These are phyloP conservation scores for Coemansia guatemalensis DNA, from an alignment of 192 early-diverging fungal genomes.

Conservation along the genomic window DNA sequence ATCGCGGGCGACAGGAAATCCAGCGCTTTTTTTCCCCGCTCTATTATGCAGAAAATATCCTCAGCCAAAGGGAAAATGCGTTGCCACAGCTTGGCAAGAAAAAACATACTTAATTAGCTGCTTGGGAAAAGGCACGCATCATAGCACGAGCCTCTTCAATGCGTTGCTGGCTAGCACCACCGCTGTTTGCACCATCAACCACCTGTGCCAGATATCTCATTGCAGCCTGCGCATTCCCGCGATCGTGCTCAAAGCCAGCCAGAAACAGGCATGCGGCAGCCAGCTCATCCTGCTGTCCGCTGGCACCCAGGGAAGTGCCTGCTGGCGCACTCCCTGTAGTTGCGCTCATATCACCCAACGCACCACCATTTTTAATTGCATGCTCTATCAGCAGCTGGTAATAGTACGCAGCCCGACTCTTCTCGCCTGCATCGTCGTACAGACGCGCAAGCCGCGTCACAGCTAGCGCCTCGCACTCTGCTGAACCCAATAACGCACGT, in stretches of 20 bases:
- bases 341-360: not conserved
- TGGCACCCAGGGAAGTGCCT: not conserved
- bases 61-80: not conserved
- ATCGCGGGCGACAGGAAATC: no score
- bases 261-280: slow-evolving; percentile 45
- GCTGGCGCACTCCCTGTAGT: not conserved
- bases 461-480: slow-evolving; percentile 60
- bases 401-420: slow-evolving; percentile 58
- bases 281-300: slow-evolving; percentile 41
- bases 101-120: not conserved
- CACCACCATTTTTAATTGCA: slow-evolving; percentile 27
- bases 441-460: slow-evolving; percentile 60
- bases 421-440: slow-evolving; percentile 59
- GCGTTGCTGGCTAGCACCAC: slow-evolving; percentile 28
- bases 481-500: slow-evolving; percentile 62
- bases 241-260: slow-evolving; percentile 43
- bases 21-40: slow-evolving; percentile 5
- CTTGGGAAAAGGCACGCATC: slow-evolving; percentile 30
- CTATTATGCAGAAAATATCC: no score
- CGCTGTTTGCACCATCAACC: slow-evolving; percentile 23
- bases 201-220: slow-evolving; percentile 40
- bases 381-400: slow-evolving; percentile 53
- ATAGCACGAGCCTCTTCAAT: slow-evolving; percentile 45
- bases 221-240: slow-evolving; percentile 25
- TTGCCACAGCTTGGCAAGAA: not conserved